Conservation (phyloP, 2,329 filamentous ascomycete genomes). For the Aspergillus sergii region DNA sequence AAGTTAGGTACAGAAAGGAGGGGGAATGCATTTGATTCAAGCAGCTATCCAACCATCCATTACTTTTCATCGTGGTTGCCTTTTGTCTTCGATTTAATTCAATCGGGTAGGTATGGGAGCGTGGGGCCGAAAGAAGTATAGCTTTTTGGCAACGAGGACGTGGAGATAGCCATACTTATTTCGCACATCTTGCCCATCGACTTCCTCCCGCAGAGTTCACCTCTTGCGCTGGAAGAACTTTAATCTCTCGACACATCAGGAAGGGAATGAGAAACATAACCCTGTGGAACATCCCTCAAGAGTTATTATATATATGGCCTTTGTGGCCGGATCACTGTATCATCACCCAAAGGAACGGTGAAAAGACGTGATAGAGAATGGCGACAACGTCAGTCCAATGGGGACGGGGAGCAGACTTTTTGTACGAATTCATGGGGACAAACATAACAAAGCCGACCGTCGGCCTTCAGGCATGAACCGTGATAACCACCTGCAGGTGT, state of each 20-base stretch:
- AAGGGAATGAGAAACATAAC: neutral
- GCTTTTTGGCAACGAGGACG: neutral
- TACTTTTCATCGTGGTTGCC: neutral
- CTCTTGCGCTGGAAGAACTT: neutral
- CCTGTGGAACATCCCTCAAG: neutral
- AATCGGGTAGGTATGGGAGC: neutral
- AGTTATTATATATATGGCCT: neutral
- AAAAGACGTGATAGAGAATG: slow-evolving; percentile 30
- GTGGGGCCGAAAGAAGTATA: neutral
- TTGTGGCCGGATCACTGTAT: neutral
- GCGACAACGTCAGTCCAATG: slow-evolving; percentile 5
- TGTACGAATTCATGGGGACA: slow-evolving; percentile 4
- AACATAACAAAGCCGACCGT: slow-evolving; percentile 9
- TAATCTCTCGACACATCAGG: neutral
- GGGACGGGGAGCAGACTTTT: slow-evolving; percentile 9
- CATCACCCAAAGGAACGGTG: slow-evolving; percentile 27
- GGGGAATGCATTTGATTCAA: neutral
- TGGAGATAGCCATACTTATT: neutral
- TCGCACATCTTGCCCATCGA: neutral
- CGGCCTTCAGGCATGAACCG: slow-evolving; percentile 5
- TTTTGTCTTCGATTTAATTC: neutral
- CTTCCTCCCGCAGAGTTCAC: neutral
- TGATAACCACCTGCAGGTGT: slow-evolving; percentile 2
- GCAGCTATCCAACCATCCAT: neutral
- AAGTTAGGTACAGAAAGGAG: neutral